Conservation (phyloP, 768 basidiomycete species). For the Boletus reticulatus region DNA sequence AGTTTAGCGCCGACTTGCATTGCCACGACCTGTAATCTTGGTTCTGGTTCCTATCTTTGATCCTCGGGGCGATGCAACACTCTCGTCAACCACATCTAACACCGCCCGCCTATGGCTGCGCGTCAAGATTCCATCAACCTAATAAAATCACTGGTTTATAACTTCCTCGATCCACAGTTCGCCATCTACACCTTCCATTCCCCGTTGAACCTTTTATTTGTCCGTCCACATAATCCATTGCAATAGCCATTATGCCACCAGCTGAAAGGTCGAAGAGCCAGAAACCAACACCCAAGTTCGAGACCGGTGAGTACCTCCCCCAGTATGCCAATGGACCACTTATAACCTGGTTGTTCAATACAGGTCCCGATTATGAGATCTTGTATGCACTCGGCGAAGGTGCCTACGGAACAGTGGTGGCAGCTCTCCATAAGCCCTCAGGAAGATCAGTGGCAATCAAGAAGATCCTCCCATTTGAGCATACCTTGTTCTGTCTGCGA, state of each 20-base stretch:
- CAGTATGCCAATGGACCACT: not conserved
- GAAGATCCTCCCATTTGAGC: constrained; percentile 93
- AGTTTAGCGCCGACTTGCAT: not conserved
- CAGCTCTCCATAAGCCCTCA: constrained; percentile 80
- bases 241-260: constrained; percentile 7
- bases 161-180: not conserved
- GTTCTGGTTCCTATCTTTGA: constrained; percentile 15
- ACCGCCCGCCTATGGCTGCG: constrained; percentile 1
- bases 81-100: not conserved
- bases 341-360: constrained; percentile 6
- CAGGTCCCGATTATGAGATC: constrained; percentile 73
- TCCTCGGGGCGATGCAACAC: constrained; percentile 2
- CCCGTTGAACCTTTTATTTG: not conserved
- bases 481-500: constrained; percentile 85
- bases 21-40: not conserved
- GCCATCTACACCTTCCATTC: not conserved
- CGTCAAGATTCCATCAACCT: constrained; percentile 10
- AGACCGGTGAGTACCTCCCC: constrained; percentile 49
- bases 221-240: not conserved
- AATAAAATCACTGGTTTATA: constrained; percentile 3
- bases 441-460: constrained; percentile 91
- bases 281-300: constrained; percentile 72
- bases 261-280: constrained; percentile 39
- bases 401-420: constrained; percentile 88
- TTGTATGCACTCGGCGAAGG: constrained; percentile 79